Evolutionary conservation across 306 rosid species (phyloP).

Genomic region (Hippophae gyantsensis): DNA sequence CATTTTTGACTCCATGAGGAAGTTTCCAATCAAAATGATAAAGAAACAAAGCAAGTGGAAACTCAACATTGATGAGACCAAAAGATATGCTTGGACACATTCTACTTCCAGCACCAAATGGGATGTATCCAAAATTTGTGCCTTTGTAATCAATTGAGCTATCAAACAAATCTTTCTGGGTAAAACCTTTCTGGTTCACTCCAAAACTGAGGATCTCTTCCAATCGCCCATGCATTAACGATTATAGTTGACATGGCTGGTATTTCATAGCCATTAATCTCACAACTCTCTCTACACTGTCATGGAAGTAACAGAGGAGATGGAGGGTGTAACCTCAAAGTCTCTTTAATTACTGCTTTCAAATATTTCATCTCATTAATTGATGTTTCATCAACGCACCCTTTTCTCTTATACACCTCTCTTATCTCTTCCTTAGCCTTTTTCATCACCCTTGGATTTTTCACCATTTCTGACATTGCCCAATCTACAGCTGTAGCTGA

Average conservation of each 20-base stretch:
- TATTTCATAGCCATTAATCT: slow-evolving; percentile 10
- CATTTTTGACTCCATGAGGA: neutral
- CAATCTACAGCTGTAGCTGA: neutral
- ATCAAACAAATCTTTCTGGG: slow-evolving; percentile 1
- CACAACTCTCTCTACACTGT: slow-evolving; percentile 6
- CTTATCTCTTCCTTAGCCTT: slow-evolving; percentile 14
- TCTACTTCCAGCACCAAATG: slow-evolving; percentile 7
- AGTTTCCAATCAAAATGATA: slow-evolving; percentile 22
- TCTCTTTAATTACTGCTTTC: slow-evolving; percentile 1
- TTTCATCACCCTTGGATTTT: slow-evolving; percentile 13
- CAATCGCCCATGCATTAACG: slow-evolving; percentile 15
- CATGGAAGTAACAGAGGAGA: slow-evolving; percentile 12
- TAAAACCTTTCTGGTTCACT: slow-evolving; percentile 16
- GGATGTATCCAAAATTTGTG: neutral
- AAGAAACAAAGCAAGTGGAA: slow-evolving; percentile 4
- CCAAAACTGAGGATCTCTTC: slow-evolving; percentile 13
- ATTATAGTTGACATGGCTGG: neutral
- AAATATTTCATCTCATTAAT: slow-evolving; percentile 9
- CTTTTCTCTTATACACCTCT: slow-evolving; percentile 4
- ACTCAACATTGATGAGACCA: neutral
- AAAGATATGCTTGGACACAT: neutral
- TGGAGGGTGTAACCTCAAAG: slow-evolving; percentile 14
- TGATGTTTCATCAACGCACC: neutral
- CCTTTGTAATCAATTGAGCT: neutral
- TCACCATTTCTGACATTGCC: slow-evolving; percentile 9